Conservation (phyloP, 257 asterid species). For the Ilex asprella region DNA sequence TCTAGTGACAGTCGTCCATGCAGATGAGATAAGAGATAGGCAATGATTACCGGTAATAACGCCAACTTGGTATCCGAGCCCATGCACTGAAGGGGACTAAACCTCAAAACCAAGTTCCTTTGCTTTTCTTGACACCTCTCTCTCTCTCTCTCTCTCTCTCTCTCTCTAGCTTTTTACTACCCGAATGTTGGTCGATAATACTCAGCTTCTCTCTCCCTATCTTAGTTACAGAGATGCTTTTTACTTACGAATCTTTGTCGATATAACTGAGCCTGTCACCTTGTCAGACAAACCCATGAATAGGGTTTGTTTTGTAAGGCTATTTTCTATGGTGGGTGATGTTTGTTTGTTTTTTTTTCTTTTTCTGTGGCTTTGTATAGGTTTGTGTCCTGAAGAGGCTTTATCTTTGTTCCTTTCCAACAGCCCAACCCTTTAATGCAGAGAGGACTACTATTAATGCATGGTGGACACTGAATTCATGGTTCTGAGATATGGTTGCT, state of each 20-base stretch:
- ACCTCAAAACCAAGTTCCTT: slow-evolving; percentile 1
- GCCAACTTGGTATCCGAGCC: slow-evolving; percentile 5
- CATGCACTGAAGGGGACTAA: slow-evolving; percentile 7
- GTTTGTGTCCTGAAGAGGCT: too few species aligned
- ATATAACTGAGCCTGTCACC: not conserved
- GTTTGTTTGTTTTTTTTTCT: too few species aligned
- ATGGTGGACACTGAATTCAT: slow-evolving; percentile 27
- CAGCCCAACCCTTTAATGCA: too few species aligned
- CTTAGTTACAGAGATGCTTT: not conserved
- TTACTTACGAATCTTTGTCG: slow-evolving; percentile 18
- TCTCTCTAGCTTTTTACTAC: too few species aligned
- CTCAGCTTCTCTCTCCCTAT: too few species aligned
- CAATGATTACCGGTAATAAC: slow-evolving; percentile 8
- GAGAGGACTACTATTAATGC: slow-evolving; percentile 1
- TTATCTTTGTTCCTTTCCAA: too few species aligned
- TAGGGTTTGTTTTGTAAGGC: slow-evolving; percentile 6
- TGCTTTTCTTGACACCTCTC: slow-evolving; percentile 6
- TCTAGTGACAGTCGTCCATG: slow-evolving; percentile 5
- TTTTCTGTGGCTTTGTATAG: too few species aligned
- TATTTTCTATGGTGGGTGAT: not conserved
- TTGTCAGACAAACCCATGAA: too few species aligned
- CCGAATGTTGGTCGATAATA: too few species aligned
- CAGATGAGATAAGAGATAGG: not conserved
- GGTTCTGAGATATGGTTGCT: slow-evolving; percentile 12
- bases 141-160: not conserved